Base-by-base conservation (phyloP, 2,329 filamentous ascomycete genomes). In the Aspergillus hiratsukae region DNA sequence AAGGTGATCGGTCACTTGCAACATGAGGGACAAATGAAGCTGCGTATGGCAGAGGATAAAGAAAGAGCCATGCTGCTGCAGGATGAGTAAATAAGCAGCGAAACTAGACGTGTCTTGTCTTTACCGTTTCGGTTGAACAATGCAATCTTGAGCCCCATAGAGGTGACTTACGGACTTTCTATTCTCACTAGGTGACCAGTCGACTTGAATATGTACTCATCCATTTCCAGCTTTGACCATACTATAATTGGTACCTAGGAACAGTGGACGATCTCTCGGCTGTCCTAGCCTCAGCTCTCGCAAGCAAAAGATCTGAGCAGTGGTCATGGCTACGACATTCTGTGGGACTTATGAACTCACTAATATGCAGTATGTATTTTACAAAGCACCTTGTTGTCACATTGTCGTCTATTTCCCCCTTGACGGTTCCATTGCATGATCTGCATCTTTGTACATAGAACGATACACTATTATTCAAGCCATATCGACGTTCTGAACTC, bases 1-100 rank as follows among this genome's bases (percentile, higher is more conserved):
- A 81, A 81, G 58, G 70, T 76, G 17, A 78, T 85, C 54, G 77
- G 78, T 51, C 76, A 74, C 54, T 62, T 84, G 54, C 83, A 85
- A 66, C 75, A 78, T 56, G 81, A 84, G 66, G 83, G 81, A 11
- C 58, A 64, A 48, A 54, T 66, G 28, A 69, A 72, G 57, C 58
- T 66, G 31, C 56, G 60, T 45, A 51, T 62, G 59, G 63, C 57
- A 43, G 63, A 65, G 58, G 54, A 55, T 41, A 52, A 56, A 29
- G 53, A 62, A 28, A 57, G 57, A 27, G 57, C 58, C 41, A 63
- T 69, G 37, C 69, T 62, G 66, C 53, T 56, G 58, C 52, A 49
- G 49, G 52, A 56, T 46, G 37, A 49, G 48, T 52, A 55, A 49
- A 49, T 41, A 49, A 21, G 21, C 37, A 43, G 37, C 49, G 41